phyloP scores from a whole-genome alignment of 495 filamentous ascomycete species.

The Terfezia boudieri region DNA sequence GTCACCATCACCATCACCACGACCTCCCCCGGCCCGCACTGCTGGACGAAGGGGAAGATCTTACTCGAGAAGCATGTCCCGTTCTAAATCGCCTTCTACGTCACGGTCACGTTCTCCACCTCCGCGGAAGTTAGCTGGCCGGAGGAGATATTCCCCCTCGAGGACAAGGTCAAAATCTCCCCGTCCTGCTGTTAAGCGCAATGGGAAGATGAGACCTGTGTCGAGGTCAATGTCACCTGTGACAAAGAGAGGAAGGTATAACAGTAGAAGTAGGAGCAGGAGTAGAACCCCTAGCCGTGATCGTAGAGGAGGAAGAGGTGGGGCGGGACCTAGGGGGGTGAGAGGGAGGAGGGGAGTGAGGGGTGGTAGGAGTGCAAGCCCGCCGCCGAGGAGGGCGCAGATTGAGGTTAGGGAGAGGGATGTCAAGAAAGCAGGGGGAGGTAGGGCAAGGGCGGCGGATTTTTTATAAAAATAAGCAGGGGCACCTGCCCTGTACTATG shows the following conservation, averaged over 20 bases:
- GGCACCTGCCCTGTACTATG: too few relatives aligned
- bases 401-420: background rate
- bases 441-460: slow-evolving; percentile 13
- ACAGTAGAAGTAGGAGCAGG: background rate
- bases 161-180: background rate
- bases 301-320: background rate
- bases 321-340: background rate
- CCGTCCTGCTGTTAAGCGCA: background rate
- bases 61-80: too few relatives aligned
- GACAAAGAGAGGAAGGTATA: background rate
- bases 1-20: too few relatives aligned
- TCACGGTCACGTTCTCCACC: background rate
- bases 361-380: slow-evolving; percentile 5
- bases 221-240: background rate
- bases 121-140: background rate
- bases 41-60: too few relatives aligned
- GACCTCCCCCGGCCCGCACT: too few relatives aligned
- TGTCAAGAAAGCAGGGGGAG: slow-evolving; percentile 3
- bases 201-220: background rate
- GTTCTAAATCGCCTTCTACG: background rate
- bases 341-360: background rate
- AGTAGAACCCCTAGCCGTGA: background rate
- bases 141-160: background rate
- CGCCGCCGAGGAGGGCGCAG: background rate
- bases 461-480: slow-evolving; percentile 4